Evolutionary conservation across 768 basidiomycete genomes (phyloP).

Genomic region (Suillus fuscotomentosus): DNA sequence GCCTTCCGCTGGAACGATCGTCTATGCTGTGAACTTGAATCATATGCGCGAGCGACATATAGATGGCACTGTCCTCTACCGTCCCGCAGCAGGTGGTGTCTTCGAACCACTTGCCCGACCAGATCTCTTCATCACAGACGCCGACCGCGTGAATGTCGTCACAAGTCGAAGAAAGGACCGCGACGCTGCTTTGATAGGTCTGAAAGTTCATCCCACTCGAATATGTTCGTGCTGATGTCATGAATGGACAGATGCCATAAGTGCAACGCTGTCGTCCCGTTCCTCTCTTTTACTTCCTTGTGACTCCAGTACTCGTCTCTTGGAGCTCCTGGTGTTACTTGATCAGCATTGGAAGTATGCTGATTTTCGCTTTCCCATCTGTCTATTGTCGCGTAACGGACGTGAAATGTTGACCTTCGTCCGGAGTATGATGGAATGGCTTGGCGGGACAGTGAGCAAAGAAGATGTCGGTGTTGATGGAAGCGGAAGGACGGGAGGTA

Average conservation of each 20-base stretch:
- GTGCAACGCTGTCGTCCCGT: conserved; percentile 75
- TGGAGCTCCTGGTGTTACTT: conserved; percentile 92
- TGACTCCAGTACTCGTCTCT: conserved; percentile 90
- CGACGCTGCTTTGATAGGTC: conserved; percentile 85
- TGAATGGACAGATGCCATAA: conserved; percentile 70
- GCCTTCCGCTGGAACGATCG: conserved; percentile 90
- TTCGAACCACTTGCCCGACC: conserved; percentile 88
- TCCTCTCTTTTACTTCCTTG: conserved; percentile 88
- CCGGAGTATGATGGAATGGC: conserved; percentile 98
- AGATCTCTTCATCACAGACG: conserved; percentile 92
- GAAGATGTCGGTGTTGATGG: conserved; percentile 87
- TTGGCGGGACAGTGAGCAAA: conserved; percentile 92
- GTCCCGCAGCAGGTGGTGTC: conserved; percentile 69
- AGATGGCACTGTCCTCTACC: conserved; percentile 87
- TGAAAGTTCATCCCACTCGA: conserved; percentile 11
- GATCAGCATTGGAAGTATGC: conserved; percentile 98
- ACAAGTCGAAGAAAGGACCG: conserved; percentile 89
- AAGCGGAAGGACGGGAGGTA: conserved; percentile 49
- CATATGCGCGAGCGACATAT: conserved; percentile 96
- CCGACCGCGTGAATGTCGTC: conserved; percentile 77
- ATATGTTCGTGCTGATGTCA: not conserved
- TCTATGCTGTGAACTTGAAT: conserved; percentile 94
- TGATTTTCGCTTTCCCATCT: conserved; percentile 81
- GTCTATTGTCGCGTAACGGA: conserved; percentile 87
- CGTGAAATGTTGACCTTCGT: conserved; percentile 94